A percentile compares a stretch with the other conserved stretches of the same genome.
These are phyloP conservation scores for Lichtheimia corymbifera DNA, from an alignment of 371 early-diverging fungal species.

Conservation along the genomic window DNA sequence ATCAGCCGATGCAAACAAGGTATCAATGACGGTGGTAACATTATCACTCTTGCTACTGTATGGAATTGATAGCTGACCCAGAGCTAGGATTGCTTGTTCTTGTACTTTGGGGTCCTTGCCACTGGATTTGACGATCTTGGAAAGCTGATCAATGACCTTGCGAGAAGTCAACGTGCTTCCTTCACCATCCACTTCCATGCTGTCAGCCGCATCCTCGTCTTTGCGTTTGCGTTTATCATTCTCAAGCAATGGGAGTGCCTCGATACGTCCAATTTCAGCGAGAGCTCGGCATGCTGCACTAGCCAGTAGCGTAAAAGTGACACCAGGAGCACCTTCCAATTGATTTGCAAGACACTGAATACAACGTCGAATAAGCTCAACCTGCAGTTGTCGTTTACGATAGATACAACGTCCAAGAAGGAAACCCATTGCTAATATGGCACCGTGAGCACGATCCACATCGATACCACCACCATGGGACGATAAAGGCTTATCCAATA, in stretches of 20 bases:
- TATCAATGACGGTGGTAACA: slow-evolving; percentile 45
- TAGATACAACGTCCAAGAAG: slow-evolving; percentile 66
- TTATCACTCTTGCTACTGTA: slow-evolving; percentile 28
- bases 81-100: slow-evolving; percentile 69
- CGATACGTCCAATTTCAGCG: slow-evolving; percentile 70
- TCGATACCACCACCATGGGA: slow-evolving; percentile 26
- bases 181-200: slow-evolving; percentile 10
- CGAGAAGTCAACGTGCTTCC: slow-evolving; percentile 1
- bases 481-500: slow-evolving; percentile 32
- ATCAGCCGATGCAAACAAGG: slow-evolving; percentile 64
- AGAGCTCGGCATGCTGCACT: slow-evolving; percentile 65
- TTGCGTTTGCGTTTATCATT: slow-evolving; percentile 21
- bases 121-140: slow-evolving; percentile 40
- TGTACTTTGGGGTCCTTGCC: slow-evolving; percentile 75
- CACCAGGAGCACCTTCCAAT: slow-evolving; percentile 43
- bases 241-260: slow-evolving; percentile 9
- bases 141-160: slow-evolving; percentile 49
- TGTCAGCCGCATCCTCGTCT: slow-evolving; percentile 6
- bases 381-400: slow-evolving; percentile 50
- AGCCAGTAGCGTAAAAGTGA: slow-evolving; percentile 44
- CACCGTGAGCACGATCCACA: slow-evolving; percentile 66
- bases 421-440: slow-evolving; percentile 70
- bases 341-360: slow-evolving; percentile 40
- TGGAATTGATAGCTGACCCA: slow-evolving; percentile 72
- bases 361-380: slow-evolving; percentile 34